These are phyloP conservation scores for Oryza brachyantha DNA, from an alignment of 176 grass and related monocot species.

Conservation along the genomic window DNA sequence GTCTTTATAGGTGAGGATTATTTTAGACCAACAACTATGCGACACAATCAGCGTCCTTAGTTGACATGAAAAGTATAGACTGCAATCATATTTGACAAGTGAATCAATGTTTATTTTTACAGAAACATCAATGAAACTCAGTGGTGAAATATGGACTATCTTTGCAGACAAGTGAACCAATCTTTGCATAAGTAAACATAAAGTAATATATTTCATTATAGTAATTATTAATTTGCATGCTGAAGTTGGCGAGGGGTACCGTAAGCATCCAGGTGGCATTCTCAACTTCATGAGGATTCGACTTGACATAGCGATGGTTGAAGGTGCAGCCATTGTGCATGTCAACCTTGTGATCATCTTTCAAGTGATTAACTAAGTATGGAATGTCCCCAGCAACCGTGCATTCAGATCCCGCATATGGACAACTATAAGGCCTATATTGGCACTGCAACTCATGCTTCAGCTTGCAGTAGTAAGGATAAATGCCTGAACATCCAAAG, in stretches of 20 bases:
- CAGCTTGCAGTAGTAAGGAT: slow-evolving; percentile 61
- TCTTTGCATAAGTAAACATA: neutral
- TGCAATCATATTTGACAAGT: neutral
- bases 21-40: slow-evolving; percentile 1
- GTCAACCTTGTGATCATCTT: slow-evolving; percentile 66
- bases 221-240: neutral
- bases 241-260: slow-evolving; percentile 15
- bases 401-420: slow-evolving; percentile 61
- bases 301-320: slow-evolving; percentile 62
- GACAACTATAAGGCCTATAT: slow-evolving; percentile 55
- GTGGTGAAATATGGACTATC: neutral
- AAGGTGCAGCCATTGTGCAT: slow-evolving; percentile 61
- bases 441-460: slow-evolving; percentile 56
- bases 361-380: slow-evolving; percentile 54
- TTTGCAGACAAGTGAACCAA: slow-evolving; percentile 7
- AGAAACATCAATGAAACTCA: neutral
- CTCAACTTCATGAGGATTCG: slow-evolving; percentile 62
- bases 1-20: neutral
- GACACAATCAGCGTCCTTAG: neutral
- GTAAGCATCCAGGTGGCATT: slow-evolving; percentile 69
- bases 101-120: neutral
- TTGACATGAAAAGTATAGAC: slow-evolving; percentile 6
- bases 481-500: slow-evolving; percentile 52
- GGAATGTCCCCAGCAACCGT: slow-evolving; percentile 53
- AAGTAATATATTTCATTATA: neutral